Conservation (phyloP, 1,139 yeast genomes). For the Scheffersomyces stambukii region DNA sequence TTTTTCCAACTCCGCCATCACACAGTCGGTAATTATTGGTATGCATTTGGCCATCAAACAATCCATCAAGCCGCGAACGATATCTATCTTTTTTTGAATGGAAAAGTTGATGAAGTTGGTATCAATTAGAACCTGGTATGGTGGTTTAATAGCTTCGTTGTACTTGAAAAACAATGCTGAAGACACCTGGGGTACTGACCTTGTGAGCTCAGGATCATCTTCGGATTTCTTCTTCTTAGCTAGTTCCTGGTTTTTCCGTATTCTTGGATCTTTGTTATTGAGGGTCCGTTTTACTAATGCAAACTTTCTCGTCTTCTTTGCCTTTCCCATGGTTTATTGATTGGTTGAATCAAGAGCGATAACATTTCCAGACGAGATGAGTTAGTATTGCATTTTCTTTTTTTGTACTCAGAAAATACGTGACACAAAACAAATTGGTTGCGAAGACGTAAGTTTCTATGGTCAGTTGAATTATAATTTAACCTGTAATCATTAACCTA, state of each 20-base stretch:
- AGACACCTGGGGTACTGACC: conserved; percentile 89
- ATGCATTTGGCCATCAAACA: conserved; percentile 90
- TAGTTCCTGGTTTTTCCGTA: conserved; percentile 27
- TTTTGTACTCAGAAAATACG: too few species aligned
- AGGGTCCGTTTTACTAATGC: conserved; percentile 85
- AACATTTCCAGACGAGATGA: neutral
- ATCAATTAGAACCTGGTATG: conserved; percentile 92
- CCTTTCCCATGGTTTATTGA: conserved; percentile 80
- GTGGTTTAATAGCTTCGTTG: conserved; percentile 91
- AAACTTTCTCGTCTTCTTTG: conserved; percentile 91
- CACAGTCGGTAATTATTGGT: conserved; percentile 95
- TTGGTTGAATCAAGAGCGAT: too few species aligned
- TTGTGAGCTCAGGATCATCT: conserved; percentile 78
- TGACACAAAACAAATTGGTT: too few species aligned
- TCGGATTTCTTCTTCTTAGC: conserved; percentile 25
- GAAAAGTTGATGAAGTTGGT: conserved; percentile 95
- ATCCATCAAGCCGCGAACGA: conserved; percentile 95
- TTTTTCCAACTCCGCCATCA: conserved; percentile 95
- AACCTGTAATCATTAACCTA: too few species aligned
- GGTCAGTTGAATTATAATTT: too few species aligned
- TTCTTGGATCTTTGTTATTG: conserved; percentile 58
- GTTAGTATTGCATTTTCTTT: too few species aligned
- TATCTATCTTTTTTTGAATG: conserved; percentile 89
- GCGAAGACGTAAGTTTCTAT: too few species aligned
- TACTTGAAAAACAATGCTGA: conserved; percentile 93